Base-by-base conservation (phyloP, 352 stramenopile species). In the Peronospora destructor region DNA sequence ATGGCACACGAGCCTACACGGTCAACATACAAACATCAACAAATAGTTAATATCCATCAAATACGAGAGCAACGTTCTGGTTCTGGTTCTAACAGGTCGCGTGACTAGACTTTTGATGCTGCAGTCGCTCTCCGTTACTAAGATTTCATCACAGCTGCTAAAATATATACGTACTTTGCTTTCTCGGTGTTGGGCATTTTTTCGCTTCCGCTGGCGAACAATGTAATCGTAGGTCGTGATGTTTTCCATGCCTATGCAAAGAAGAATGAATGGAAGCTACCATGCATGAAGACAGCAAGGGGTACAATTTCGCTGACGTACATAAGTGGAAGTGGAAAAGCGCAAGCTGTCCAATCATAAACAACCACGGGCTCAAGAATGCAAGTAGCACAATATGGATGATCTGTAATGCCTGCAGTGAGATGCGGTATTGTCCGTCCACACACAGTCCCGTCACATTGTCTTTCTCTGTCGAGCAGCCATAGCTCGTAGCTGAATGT, bases 181-280 rank as follows among this genome's bases (percentile, higher is more conserved):
- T 41, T 83, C 65, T 29, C 74, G 71, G 23, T 85, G 59, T 42
- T 71, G 77, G 13, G 72, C 69, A 52, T 79, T 74, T 53, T 84
- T 78, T 46, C 70, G 76, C 62, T 88, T 91, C 46, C 80, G 77
- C 45, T 91, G 76, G 17, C 66, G 80, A 17, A 93, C 81, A 63
- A 93, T 93, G 62, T 88, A 93, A 57, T 93, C 83, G 51, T 93
- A 93, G 0, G 83, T 93, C 10, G 83, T 93, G 40, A 87, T 80
- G 47, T 87, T 73, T 23, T 92, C 77, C 46, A 84, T 73, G 32
- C 74, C 81, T 93, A 41, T 12, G 49, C 17, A 53, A 13, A 34
- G 2, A 49, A 52, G 9, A 37, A 11, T 13, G n/a, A 44, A 7
- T 30, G 3, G 19, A 10, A 25, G 33, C 53, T 29, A 56, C 21